Evolutionary conservation across 306 rosid species (phyloP).

Genomic region (Lathyrus sativus): DNA sequence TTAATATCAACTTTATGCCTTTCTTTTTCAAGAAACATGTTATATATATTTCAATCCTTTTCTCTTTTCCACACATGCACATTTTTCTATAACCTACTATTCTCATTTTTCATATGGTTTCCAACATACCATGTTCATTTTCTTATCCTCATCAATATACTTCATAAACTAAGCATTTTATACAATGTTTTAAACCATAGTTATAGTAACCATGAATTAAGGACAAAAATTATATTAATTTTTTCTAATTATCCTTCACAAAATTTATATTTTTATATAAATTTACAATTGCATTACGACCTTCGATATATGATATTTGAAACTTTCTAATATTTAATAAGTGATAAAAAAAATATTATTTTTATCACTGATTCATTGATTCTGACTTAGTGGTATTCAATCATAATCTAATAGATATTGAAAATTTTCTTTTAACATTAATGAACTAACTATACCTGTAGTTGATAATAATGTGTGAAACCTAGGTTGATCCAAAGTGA

Average conservation of each 20-base stretch:
- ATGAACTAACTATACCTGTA: neutral
- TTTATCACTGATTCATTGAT: neutral
- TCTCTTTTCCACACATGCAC: constrained; percentile 23
- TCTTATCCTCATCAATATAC: neutral
- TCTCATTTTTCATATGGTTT: constrained; percentile 8
- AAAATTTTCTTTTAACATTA: too few species aligned
- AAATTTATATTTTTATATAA: neutral
- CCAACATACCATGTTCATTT: constrained; percentile 10
- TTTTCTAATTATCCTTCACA: neutral
- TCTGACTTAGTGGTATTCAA: neutral
- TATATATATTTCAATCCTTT: neutral
- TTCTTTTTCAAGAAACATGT: constrained; percentile 34
- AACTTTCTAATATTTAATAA: neutral
- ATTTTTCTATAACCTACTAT: neutral
- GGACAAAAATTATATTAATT: neutral
- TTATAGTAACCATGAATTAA: neutral
- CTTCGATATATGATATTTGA: neutral
- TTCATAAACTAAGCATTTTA: neutral
- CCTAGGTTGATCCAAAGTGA: constrained; percentile 1
- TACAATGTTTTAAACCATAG: neutral
- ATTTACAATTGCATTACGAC: neutral
- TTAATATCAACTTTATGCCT: constrained; percentile 26
- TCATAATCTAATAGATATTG: neutral
- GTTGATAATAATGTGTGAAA: neutral
- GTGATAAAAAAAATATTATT: neutral